Conservation (phyloP, 2,329 filamentous ascomycete species). For the Paecilomyces variotii region DNA sequence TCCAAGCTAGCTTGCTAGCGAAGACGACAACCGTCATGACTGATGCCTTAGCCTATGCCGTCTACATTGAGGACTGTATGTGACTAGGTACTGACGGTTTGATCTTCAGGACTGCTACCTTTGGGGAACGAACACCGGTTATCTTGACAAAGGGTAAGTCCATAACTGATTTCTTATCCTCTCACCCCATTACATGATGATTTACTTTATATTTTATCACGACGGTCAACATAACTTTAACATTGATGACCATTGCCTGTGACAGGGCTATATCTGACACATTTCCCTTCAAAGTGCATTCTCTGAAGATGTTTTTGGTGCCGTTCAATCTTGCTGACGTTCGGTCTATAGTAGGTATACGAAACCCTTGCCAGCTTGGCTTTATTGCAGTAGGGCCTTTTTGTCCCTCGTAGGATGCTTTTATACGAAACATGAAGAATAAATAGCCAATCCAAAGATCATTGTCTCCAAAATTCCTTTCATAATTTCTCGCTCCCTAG, state of each 20-base stretch:
- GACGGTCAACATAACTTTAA: constrained; percentile 76
- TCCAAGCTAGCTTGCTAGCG: constrained; percentile 57
- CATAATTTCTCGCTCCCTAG: background rate
- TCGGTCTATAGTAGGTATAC: background rate
- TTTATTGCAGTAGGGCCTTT: too few relatives aligned
- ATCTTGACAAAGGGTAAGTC: constrained; percentile 8
- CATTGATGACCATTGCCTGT: constrained; percentile 73
- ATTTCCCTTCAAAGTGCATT: constrained; percentile 1
- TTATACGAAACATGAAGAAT: background rate
- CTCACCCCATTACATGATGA: constrained; percentile 53
- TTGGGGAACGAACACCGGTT: background rate
- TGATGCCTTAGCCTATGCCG: constrained; percentile 29
- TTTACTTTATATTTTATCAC: constrained; percentile 59
- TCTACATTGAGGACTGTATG: constrained; percentile 3
- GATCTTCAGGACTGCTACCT: background rate
- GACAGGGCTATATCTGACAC: constrained; percentile 54
- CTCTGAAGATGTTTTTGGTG: background rate
- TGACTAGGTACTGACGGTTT: constrained; percentile 2
- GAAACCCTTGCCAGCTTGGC: background rate
- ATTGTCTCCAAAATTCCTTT: background rate
- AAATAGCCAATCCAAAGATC: background rate
- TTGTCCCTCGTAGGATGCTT: background rate
- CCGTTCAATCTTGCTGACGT: background rate
- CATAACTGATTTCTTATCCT: constrained; percentile 3
- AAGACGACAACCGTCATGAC: constrained; percentile 48